A percentile compares a stretch with the other conserved stretches of the same genome.
Evolutionary conservation across 441 rosid genomes (phyloP).

Genomic region (Gossypium schwendimanii): DNA sequence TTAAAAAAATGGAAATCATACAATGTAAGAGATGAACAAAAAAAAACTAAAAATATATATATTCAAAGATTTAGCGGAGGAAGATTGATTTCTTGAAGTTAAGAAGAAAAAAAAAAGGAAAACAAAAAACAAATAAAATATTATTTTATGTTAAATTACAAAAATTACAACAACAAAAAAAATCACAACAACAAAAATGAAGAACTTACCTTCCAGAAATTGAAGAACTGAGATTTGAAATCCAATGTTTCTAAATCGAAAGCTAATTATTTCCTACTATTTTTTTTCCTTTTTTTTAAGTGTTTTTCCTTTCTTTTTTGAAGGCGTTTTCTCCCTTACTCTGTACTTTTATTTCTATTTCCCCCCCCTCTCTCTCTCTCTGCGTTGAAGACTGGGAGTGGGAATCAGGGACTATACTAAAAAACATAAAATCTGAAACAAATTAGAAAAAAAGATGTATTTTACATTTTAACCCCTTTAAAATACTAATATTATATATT

Average conservation of each 20-base stretch:
- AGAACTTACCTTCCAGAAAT: constrained; percentile 14
- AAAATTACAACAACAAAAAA: background rate
- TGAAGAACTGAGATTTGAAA: constrained; percentile 39
- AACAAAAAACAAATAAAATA: background rate
- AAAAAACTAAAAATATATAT: too few species aligned
- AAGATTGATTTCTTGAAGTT: constrained; percentile 17
- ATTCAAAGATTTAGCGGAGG: too few species aligned
- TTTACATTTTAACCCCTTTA: constrained; percentile 8
- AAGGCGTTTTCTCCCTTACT: background rate
- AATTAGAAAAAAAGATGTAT: background rate
- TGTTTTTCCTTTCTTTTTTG: background rate
- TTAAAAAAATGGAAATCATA: background rate
- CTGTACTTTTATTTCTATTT: background rate
- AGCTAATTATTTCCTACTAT: constrained; percentile 7
- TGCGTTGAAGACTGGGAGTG: constrained; percentile 12
- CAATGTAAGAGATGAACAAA: too few species aligned
- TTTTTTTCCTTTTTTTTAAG: background rate
- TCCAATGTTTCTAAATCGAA: constrained; percentile 15
- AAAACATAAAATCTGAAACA: background rate
- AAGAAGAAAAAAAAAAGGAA: background rate
- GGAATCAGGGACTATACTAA: constrained; percentile 15
- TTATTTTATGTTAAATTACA: background rate
- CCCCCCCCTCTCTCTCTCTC: constrained; percentile 5
- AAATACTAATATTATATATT: background rate
- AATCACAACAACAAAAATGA: background rate